Base-by-base conservation (phyloP, 2,329 filamentous ascomycete genomes). In the Pseudogymnoascus sp. region DNA sequence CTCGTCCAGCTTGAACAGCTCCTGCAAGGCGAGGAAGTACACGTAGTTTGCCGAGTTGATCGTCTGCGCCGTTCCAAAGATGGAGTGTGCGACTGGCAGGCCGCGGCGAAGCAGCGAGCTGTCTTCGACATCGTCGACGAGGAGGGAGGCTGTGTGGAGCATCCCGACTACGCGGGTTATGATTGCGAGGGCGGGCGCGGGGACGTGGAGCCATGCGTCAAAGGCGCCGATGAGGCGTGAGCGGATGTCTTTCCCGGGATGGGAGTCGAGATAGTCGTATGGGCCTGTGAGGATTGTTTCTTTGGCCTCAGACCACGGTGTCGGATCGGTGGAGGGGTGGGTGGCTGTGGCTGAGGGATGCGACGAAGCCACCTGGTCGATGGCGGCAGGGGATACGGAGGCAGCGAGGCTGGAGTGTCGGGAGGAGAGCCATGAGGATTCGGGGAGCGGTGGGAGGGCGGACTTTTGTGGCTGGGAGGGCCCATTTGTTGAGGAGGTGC, bases 11-110 rank as follows among this genome's bases (percentile, higher is more conserved):
- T 83, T 85, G 67, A 87, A 81, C 8, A 96, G 78, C 74, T 93
- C 89, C 68, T 88, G 84, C 59, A 95, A 80, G 0, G 90, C 91
- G 68, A 82, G 80, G 74, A 96, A 95, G 79, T 95, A 96, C 64
- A 93, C 84, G 76, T 96, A 96, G 76, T 96, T 96, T 67, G 91
- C 90, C 60, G 87, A 89, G 76, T 96, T 96, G 76, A 96, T 95
- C 47, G 91, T 95, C 76, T 96, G 91, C 5, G 91, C 86, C 3
- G 88, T 86, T 66, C 91, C 91, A 72, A 93, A 96, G 69, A 96
- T 91, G 73, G 80, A 85, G 76, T 96, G 90, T 2, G 91, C 89
- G 19, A 93, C 91, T 11, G 91, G 91, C 40, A 90, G 81, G 44
- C 91, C 91, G 42, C 91, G 84, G 42, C 91, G 87, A 29, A 96